Evolutionary conservation across 495 filamentous ascomycete genomes (phyloP), one percentile per base, ranked within the genome.

Genomic region (Xylaria intraflava): DNA sequence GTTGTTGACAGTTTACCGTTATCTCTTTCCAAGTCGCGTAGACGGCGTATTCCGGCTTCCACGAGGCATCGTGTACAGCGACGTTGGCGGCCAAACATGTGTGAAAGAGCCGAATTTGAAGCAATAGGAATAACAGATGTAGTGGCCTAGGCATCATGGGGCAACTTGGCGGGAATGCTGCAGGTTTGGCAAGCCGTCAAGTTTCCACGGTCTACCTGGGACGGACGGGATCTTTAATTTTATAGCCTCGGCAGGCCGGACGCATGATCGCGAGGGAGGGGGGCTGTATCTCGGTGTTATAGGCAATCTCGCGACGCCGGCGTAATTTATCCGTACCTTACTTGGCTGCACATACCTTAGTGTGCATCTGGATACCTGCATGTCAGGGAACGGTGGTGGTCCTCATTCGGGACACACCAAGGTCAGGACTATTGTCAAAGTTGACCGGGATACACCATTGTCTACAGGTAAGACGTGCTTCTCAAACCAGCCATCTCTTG

Each of bases 11-110:
- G 22, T 70, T 74, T 48, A 74, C 65, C 0, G 60, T 58, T 29
- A 73, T 68, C 2, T 65, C 55, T 43, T 68, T 62, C 17, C 61
- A 48, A 0, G 74, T 73, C 6, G 75, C 71, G 20, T 72, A 66
- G 14, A 83, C 69, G 14, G 77, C 59, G 36, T 76, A 69, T 53
- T 80, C 75, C 16, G 80, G 80, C 49, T 64, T 43, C 61, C 61
- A 66, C 46, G 51, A 52, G 2, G 38, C 48, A 33, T 61, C 61
- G 23, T 66, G 64, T 20, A 59, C 40, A 24, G 51, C 53, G 22
- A 31, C 56, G 45, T 49, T 43, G 35, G 58, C 58, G 45, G 55
- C 58, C 8, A 40, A 51, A 39, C 58, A 50, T 45, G 61, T 59
- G 31, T 53, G 51, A 38, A 57, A 48, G 36, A 61, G 61, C 24